phyloP scores from a whole-genome alignment of 257 asterid genomes.

The Paraleonurus japonicus region DNA sequence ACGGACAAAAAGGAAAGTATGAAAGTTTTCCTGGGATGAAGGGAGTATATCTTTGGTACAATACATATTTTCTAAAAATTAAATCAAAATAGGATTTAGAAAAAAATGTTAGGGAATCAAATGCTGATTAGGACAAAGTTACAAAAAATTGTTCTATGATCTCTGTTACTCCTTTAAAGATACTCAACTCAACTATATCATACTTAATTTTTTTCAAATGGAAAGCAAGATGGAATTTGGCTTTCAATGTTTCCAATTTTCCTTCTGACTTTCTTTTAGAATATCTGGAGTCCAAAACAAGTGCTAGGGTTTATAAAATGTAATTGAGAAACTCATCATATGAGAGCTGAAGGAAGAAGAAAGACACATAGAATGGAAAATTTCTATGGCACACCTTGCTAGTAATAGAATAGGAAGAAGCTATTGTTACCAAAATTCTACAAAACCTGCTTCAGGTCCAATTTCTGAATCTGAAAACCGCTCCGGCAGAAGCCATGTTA shows the following conservation, averaged over 20 bases:
- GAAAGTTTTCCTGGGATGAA: too few species aligned
- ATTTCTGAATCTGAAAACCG: conserved; percentile 96
- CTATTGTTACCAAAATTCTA: conserved; percentile 87
- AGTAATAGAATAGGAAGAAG: conserved; percentile 62
- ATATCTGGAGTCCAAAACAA: conserved; percentile 2
- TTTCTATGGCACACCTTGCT: neutral
- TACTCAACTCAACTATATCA: neutral
- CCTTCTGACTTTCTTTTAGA: neutral
- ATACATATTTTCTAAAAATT: too few species aligned
- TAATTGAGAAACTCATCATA: neutral
- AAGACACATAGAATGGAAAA: neutral
- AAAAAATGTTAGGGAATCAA: neutral
- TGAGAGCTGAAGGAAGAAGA: conserved; percentile 9
- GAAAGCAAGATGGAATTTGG: neutral
- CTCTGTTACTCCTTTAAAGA: neutral
- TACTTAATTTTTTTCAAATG: neutral
- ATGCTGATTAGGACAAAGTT: neutral
- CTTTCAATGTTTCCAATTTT: conserved; percentile 5
- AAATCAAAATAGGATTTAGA: too few species aligned
- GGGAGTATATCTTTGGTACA: neutral
- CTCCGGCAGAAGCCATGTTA: conserved; percentile 98
- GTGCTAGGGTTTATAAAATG: conserved; percentile 1
- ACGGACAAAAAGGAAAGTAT: too few species aligned
- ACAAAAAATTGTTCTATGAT: neutral
- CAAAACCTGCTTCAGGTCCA: conserved; percentile 99